Percentiles rank a stretch among this genome's conserved stretches.
Evolutionary conservation across 2,329 filamentous ascomycete species (phyloP).

Genomic region (Alternaria sp.): DNA sequence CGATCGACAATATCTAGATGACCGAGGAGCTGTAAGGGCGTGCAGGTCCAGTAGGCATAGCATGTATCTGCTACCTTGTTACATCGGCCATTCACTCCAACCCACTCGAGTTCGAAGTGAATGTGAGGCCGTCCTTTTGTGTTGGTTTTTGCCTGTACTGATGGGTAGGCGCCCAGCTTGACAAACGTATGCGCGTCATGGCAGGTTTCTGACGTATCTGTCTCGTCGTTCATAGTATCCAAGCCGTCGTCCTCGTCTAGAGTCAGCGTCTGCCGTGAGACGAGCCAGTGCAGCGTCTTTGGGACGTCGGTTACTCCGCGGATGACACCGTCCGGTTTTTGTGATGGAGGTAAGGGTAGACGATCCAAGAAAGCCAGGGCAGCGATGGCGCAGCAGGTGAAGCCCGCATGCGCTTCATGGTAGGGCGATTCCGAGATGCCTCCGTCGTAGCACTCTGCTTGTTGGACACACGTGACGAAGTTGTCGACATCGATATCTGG

Average conservation of each 20-base stretch:
- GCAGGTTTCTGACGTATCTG: constrained; percentile 49
- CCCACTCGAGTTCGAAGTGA: constrained; percentile 62
- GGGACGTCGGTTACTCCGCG: constrained; percentile 49
- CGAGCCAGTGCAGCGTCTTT: constrained; percentile 55
- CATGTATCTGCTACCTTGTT: constrained; percentile 96
- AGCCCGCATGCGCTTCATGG: constrained; percentile 87
- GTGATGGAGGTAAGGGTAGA: constrained; percentile 49
- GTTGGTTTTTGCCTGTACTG: constrained; percentile 33
- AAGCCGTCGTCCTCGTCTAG: constrained; percentile 52
- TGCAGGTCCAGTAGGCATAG: constrained; percentile 91
- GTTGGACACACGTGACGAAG: constrained; percentile 73
- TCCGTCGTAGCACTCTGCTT: constrained; percentile 78
- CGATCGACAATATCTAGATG: constrained; percentile 64
- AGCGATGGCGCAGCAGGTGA: constrained; percentile 86
- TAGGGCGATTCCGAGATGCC: constrained; percentile 79
- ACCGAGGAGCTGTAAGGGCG: constrained; percentile 56
- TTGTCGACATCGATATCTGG: constrained; percentile 77
- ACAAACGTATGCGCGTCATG: constrained; percentile 50
- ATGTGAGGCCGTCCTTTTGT: constrained; percentile 63
- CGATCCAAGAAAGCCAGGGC: constrained; percentile 78
- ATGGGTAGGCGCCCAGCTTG: constrained; percentile 38
- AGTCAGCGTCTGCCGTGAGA: constrained; percentile 54
- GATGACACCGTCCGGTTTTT: constrained; percentile 32
- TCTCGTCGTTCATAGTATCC: constrained; percentile 48
- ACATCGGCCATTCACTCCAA: constrained; percentile 86